Conservation (phyloP, 2,329 filamentous ascomycete genomes). For the Talaromyces funiculosus region DNA sequence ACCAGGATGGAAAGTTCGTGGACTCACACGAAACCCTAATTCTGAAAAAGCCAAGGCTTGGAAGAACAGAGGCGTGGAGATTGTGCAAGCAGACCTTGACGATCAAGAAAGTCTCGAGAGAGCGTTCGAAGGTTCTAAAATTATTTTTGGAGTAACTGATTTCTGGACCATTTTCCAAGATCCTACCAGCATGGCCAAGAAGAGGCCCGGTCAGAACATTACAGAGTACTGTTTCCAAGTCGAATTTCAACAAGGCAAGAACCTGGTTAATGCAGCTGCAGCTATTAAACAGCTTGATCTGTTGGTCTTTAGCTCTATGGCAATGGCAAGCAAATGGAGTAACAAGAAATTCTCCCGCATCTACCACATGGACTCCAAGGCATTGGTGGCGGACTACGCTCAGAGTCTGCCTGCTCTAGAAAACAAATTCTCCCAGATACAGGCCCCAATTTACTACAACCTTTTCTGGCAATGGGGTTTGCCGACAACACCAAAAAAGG, state of each 20-base stretch:
- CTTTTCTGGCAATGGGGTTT: constrained; percentile 7
- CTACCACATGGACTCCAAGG: constrained; percentile 10
- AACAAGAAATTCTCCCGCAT: not conserved
- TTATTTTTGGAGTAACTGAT: constrained; percentile 8
- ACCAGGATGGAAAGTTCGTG: constrained; percentile 7
- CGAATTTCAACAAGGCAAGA: constrained; percentile 8
- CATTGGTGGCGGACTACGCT: not conserved
- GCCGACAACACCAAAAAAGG: constrained; percentile 4
- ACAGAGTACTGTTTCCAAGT: constrained; percentile 6
- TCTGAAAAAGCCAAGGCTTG: not conserved
- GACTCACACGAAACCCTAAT: not conserved
- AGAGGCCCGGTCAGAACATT: not conserved
- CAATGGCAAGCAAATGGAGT: not conserved
- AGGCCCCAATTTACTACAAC: constrained; percentile 8
- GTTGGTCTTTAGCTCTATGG: constrained; percentile 7
- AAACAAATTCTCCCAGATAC: constrained; percentile 8
- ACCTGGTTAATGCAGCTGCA: not conserved
- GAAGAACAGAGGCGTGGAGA: constrained; percentile 1
- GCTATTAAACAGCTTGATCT: not conserved
- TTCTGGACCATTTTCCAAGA: constrained; percentile 10
- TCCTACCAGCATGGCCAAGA: not conserved
- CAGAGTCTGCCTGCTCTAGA: not conserved
- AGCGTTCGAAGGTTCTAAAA: constrained; percentile 1
- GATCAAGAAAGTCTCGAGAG: not conserved
- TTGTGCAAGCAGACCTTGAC: constrained; percentile 6